A percentile compares a stretch with the other conserved stretches of the same genome.
Evolutionary conservation across 257 asterid genomes (phyloP).

Genomic region (Salvia rosmarinus): DNA sequence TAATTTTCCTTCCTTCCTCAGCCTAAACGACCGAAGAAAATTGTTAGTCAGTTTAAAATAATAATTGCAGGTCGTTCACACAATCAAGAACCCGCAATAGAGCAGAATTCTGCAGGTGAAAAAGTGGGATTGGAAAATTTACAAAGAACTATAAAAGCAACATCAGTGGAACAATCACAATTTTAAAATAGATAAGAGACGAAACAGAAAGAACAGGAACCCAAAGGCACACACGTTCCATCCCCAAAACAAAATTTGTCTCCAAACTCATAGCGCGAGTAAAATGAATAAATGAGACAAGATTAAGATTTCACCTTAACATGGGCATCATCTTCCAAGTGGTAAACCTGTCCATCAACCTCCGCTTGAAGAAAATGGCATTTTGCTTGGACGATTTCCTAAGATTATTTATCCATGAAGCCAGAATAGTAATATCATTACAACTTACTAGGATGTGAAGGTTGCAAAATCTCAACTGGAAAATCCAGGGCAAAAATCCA

Average conservation of each 20-base stretch:
- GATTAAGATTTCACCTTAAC: conserved; percentile 70
- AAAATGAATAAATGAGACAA: no score
- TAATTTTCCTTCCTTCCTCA: conserved; percentile 45
- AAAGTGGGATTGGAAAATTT: neutral
- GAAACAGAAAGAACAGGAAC: no score
- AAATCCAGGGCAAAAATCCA: neutral
- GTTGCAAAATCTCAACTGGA: neutral
- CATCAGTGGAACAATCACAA: no score
- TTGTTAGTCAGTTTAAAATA: neutral
- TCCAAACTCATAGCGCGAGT: no score
- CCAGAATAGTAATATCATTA: neutral
- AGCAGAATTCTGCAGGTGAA: no score
- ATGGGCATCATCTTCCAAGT: conserved; percentile 63
- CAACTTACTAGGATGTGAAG: neutral
- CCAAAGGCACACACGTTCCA: no score
- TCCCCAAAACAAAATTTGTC: no score
- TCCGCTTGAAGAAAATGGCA: conserved; percentile 52
- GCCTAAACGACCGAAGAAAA: conserved; percentile 42
- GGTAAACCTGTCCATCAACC: conserved; percentile 56
- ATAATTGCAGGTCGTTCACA: neutral
- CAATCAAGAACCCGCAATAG: neutral
- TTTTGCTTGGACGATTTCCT: conserved; percentile 50
- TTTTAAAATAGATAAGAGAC: no score
- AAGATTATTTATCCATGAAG: conserved; percentile 9
- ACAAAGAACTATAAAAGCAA: neutral